A percentile compares a stretch with the other conserved stretches of the same genome.
Evolutionary conservation across 1,139 yeast species (phyloP).

Genomic region (Protomyces inouyei): DNA sequence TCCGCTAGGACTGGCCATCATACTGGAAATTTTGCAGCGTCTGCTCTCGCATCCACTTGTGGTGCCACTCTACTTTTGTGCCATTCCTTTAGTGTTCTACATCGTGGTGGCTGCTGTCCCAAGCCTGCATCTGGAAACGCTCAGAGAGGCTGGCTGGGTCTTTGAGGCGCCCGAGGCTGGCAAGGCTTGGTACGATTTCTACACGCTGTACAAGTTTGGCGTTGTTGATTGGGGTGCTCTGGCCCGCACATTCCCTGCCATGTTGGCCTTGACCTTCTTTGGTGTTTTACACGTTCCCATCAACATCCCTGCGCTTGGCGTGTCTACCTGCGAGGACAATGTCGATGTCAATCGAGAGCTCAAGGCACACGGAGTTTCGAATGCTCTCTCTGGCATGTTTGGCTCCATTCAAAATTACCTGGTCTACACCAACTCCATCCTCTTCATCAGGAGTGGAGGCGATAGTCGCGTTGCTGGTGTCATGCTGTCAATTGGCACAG

Average conservation of each 20-base stretch:
- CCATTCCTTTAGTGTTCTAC: conserved; percentile 67
- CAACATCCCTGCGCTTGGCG: conserved; percentile 94
- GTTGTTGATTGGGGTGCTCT: conserved; percentile 71
- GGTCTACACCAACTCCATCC: conserved; percentile 87
- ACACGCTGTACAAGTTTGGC: conserved; percentile 60
- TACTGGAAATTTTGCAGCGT: conserved; percentile 58
- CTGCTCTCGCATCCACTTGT: conserved; percentile 66
- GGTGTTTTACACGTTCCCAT: conserved; percentile 96
- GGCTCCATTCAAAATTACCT: conserved; percentile 83
- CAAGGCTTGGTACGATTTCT: conserved; percentile 87
- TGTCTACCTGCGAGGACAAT: conserved; percentile 71
- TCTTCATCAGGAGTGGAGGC: conserved; percentile 91
- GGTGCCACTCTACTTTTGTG: conserved; percentile 74
- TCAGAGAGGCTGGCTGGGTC: conserved; percentile 78
- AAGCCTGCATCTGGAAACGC: conserved; percentile 53
- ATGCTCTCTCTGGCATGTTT: conserved; percentile 69
- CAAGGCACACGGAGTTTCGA: conserved; percentile 93
- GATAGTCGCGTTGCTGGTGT: conserved; percentile 84
- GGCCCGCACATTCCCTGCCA: conserved; percentile 71
- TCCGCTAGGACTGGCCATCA: conserved; percentile 60
- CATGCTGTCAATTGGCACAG: conserved; percentile 76
- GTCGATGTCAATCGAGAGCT: conserved; percentile 88
- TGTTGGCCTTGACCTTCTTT: conserved; percentile 91
- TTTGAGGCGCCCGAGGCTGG: conserved; percentile 59
- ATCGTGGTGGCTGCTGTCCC: conserved; percentile 61